Conservation (phyloP, 1,139 yeast species). For the Candida sojae region DNA sequence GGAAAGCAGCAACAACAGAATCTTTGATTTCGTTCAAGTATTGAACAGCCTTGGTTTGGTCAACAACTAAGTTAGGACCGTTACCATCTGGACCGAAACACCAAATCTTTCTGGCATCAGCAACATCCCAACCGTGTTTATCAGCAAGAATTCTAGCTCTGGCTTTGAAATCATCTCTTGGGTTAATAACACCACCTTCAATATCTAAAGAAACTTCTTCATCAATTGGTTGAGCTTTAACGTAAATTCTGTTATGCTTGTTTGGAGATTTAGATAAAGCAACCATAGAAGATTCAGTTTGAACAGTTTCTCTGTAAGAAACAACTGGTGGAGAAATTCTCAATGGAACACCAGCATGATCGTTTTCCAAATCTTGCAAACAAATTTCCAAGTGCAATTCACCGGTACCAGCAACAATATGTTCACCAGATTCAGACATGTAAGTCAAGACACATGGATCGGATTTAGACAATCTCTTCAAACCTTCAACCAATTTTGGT, state of each 20-base stretch:
- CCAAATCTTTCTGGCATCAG: conserved; percentile 99
- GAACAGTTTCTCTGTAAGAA: conserved; percentile 98
- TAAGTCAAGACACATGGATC: conserved; percentile 95
- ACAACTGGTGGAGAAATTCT: conserved; percentile 98
- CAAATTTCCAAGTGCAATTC: conserved; percentile 99
- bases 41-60: conserved; percentile 99
- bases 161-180: conserved; percentile 98
- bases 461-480: conserved; percentile 98
- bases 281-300: conserved; percentile 87
- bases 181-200: conserved; percentile 87
- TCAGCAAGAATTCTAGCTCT: conserved; percentile 99
- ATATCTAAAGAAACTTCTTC: conserved; percentile 94
- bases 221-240: conserved; percentile 93
- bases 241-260: conserved; percentile 99
- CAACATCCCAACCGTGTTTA: conserved; percentile 99
- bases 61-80: conserved; percentile 99
- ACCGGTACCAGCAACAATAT: conserved; percentile 99
- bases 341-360: conserved; percentile 99
- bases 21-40: conserved; percentile 99
- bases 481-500: conserved; percentile 99
- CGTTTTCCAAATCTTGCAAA: conserved; percentile 93
- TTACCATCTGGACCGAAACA: conserved; percentile 99
- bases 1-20: conserved; percentile 99
- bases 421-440: conserved; percentile 97
- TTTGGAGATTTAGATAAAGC: conserved; percentile 99